Evolutionary conservation across 192 early-diverging fungal species (phyloP).

Genomic region (Coemansia nantahalensis): DNA sequence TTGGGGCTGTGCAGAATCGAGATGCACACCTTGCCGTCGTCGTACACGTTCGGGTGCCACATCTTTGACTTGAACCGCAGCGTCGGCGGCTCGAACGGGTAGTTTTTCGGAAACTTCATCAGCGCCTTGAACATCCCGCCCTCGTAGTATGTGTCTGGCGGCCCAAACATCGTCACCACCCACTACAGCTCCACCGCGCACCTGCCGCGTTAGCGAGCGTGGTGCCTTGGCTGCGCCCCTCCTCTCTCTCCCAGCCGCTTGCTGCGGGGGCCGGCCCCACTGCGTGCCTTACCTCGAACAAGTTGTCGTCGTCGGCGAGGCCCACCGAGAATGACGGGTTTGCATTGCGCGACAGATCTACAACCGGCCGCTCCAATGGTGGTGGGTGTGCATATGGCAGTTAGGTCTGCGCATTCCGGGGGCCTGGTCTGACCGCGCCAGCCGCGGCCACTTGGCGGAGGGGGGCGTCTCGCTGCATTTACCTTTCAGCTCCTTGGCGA

Average conservation of each 20-base stretch:
- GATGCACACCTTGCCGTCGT: conserved; percentile 90
- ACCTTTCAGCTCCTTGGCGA: conserved; percentile 36
- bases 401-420: no score
- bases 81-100: conserved; percentile 87
- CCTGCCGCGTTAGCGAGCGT: no score
- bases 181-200: conserved; percentile 62
- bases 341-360: conserved; percentile 74
- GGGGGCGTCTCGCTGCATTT: neutral
- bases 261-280: no score
- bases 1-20: conserved; percentile 86
- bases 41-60: conserved; percentile 95
- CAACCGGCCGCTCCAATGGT: no score
- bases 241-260: no score
- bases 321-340: conserved; percentile 91
- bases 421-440: no score
- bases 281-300: conserved; percentile 80
- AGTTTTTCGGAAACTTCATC: conserved; percentile 68
- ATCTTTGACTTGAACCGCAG: conserved; percentile 84
- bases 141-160: conserved; percentile 84
- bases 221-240: no score
- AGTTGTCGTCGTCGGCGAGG: conserved; percentile 74
- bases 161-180: conserved; percentile 90
- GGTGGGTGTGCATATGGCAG: no score
- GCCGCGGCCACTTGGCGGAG: neutral
- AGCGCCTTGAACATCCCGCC: conserved; percentile 93